phyloP scores from a whole-genome alignment of 2,329 filamentous ascomycete genomes.

The Shiraia bambusicola region DNA sequence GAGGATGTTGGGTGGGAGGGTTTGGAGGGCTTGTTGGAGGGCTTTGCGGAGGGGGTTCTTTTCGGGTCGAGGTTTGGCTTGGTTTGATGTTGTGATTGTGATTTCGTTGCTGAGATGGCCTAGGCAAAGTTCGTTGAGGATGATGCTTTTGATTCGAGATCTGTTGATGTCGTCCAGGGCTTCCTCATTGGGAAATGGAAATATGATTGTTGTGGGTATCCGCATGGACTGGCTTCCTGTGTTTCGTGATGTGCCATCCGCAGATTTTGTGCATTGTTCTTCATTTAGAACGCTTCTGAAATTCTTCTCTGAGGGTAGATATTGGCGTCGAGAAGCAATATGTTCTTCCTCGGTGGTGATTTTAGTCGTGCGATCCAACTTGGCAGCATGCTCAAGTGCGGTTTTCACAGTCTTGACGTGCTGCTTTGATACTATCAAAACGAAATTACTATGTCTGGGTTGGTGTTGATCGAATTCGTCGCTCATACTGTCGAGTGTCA shows the following conservation, averaged over 20 bases:
- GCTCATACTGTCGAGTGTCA: not conserved
- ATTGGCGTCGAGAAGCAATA: too few relatives aligned
- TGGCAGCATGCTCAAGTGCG: slow-evolving; percentile 33
- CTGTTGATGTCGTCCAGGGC: not conserved
- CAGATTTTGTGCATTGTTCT: too few relatives aligned
- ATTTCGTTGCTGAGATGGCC: slow-evolving; percentile 14
- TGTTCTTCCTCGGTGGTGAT: slow-evolving; percentile 34
- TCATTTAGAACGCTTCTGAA: too few relatives aligned
- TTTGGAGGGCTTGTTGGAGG: slow-evolving; percentile 16
- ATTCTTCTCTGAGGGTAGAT: too few relatives aligned
- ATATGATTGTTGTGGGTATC: slow-evolving; percentile 21
- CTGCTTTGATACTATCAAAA: slow-evolving; percentile 31
- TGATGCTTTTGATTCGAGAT: slow-evolving; percentile 1
- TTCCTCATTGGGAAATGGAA: not conserved
- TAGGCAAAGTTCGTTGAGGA: slow-evolving; percentile 3
- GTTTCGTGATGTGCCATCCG: not conserved
- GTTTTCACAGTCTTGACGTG: slow-evolving; percentile 45
- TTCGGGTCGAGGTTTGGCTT: not conserved
- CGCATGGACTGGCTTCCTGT: slow-evolving; percentile 15
- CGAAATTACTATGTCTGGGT: slow-evolving; percentile 1
- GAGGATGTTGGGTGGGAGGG: slow-evolving; percentile 16
- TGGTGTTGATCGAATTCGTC: not conserved
- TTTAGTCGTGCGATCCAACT: slow-evolving; percentile 32
- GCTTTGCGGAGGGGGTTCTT: slow-evolving; percentile 28
- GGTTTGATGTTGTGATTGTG: slow-evolving; percentile 1